Evolutionary conservation across 2,329 filamentous ascomycete genomes (phyloP), one percentile per base, ranked within the genome.

Genomic region (Pyricularia sp.): DNA sequence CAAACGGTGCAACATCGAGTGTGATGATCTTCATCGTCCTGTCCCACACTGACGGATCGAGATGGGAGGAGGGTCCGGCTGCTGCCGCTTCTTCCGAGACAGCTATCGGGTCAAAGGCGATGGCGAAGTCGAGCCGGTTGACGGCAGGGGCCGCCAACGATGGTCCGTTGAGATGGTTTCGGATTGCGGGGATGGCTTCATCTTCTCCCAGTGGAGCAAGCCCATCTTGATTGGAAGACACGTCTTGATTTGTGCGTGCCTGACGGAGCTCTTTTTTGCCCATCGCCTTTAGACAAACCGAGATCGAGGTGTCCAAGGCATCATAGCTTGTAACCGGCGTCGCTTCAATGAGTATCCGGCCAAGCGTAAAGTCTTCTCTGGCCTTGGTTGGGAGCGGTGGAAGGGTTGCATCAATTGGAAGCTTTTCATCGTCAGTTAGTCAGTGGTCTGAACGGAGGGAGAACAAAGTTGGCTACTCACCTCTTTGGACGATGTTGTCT

Each of bases 1-100:
- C 86, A 77, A 92, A 98, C 0, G 96, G 95, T 0, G 93, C 94
- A 1, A 98, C 82, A 71, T 99, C 95, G 14, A 90, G 81, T 0
- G 86, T 84, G 36, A 97, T 87, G 25, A 89, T 81, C 0, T 78
- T 77, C 73, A 91, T 80, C 0, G 88, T 88, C 63, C 91, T 87
- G 73, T 97, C 93, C 72, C 97, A 93, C 0, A 90, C 88, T 0
- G 92, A 94, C 0, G 90, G 84, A 42, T 88, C 86, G 1, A 93
- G 82, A 63, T 81, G 81, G 23, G 78, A 75, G 33, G 75, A 73
- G 25, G 74, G 72, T 17, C 75, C 71, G 20, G 79, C 74, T 9
- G 74, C 71, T 55, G 74, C 72, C 20, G 75, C 70, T 65, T 68
- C 75, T 33, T 85, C 84, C 0, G 83, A 79, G 2, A 80, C 77